Evolutionary conservation across 345 rosid genomes (phyloP).

Genomic region (Pseudoturritis turrita): DNA sequence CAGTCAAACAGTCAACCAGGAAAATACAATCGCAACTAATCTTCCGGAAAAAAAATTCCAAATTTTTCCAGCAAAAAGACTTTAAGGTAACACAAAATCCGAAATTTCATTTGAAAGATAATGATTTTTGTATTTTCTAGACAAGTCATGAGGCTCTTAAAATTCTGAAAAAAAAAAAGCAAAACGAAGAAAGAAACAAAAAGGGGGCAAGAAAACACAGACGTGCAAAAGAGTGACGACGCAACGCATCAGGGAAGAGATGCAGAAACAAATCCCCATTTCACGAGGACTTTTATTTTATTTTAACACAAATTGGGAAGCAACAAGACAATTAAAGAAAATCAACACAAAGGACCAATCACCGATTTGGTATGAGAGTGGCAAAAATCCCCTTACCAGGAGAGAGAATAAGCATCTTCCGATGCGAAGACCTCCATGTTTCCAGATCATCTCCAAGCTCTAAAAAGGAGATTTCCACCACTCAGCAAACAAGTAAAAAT

Average conservation of each 20-base stretch:
- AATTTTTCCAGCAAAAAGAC: too few relatives aligned
- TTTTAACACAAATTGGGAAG: neutral
- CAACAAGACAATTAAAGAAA: neutral
- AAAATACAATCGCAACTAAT: too few relatives aligned
- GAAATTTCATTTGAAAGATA: too few relatives aligned
- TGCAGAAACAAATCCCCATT: neutral
- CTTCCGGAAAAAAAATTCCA: too few relatives aligned
- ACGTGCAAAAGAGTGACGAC: constrained; percentile 43
- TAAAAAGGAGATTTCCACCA: neutral
- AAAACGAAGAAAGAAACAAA: constrained; percentile 32
- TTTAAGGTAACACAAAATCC: too few relatives aligned
- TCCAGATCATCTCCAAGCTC: constrained; percentile 1
- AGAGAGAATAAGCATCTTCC: constrained; percentile 49
- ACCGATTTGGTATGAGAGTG: neutral
- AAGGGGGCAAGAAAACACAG: constrained; percentile 31
- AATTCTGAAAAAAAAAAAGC: too few relatives aligned
- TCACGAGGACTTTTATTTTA: constrained; percentile 5
- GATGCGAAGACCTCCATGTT: constrained; percentile 27
- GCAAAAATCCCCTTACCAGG: constrained; percentile 25
- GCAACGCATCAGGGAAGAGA: constrained; percentile 18
- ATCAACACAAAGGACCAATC: constrained; percentile 3
- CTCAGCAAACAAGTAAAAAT: neutral
- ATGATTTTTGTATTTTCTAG: too few relatives aligned
- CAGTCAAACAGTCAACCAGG: constrained; percentile 5
- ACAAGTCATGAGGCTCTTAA: neutral